Evolutionary conservation across 108 stramenopile species (phyloP).

Genomic region (Discostella stelligeroides): DNA sequence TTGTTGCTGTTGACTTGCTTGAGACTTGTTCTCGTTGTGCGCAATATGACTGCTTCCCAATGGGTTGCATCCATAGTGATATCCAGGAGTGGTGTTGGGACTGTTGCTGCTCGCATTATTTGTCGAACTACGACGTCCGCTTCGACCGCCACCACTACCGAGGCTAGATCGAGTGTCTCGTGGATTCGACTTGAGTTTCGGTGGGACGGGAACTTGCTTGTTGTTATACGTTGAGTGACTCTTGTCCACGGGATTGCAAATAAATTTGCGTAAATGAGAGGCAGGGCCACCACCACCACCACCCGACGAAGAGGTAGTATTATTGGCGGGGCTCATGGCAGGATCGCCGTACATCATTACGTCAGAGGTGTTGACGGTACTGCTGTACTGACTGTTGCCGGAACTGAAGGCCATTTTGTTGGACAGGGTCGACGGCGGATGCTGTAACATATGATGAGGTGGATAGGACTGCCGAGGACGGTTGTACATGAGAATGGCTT

Average conservation of each 20-base stretch:
- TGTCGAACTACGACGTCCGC: background rate
- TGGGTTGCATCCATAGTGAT: slow-evolving; percentile 11
- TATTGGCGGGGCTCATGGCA: background rate
- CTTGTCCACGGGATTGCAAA: slow-evolving; percentile 36
- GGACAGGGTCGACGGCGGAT: background rate
- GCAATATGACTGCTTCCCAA: background rate
- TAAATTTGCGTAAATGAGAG: slow-evolving; percentile 49
- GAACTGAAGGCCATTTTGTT: slow-evolving; percentile 3
- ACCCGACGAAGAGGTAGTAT: background rate
- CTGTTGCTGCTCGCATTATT: background rate
- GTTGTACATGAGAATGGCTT: slow-evolving; percentile 60
- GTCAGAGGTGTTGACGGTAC: too few species aligned
- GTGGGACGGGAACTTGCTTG: slow-evolving; percentile 59
- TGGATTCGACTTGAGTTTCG: slow-evolving; percentile 75
- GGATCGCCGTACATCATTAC: background rate
- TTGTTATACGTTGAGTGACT: slow-evolving; percentile 34
- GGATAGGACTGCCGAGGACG: slow-evolving; percentile 44
- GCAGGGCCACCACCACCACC: background rate
- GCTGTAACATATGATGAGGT: background rate
- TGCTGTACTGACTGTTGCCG: slow-evolving; percentile 2
- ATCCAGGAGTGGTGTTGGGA: background rate
- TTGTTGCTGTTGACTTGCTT: slow-evolving; percentile 11
- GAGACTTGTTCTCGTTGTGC: slow-evolving; percentile 1
- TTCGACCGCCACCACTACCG: background rate
- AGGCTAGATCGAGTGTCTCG: slow-evolving; percentile 58